Base-by-base conservation (phyloP, 2,329 filamentous ascomycete species). In the Alternaria dauci region DNA sequence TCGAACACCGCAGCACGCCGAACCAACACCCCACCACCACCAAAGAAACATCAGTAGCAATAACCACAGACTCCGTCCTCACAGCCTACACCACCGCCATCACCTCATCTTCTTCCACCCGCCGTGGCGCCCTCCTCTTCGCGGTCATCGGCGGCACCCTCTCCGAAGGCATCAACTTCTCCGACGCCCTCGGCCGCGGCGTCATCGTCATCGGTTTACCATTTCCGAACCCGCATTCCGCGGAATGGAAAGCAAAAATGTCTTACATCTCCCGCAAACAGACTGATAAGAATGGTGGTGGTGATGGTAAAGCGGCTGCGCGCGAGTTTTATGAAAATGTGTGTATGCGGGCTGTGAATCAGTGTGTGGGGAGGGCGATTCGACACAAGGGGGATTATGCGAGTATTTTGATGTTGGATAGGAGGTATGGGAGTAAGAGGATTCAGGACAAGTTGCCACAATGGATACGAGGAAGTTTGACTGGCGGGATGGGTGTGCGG, bases 161-260 rank as follows among this genome's bases (percentile, higher is more conserved):
- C 81, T 96, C 92, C 59, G 95, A 99, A 80, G 95, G 95, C 66
- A 99, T 99, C 81, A 99, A 99, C 80, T 99, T 99, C 81, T 94
- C 92, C 0, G 94, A 99, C 79, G 85, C 86, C 3, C 87, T 99
- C 0, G 95, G 95, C 1, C 89, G 95, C 26, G 94, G 92, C 55
- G 93, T 99, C 8, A 83, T 96, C 14, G 91, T 98, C n/a, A 87
- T 98, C 14, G 95, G 95, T 0, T 82, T 99, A 4, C 95, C 95
- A 0, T 99, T 96, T 69, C 93, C 95, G 0, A 99, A 98, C 70
- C 89, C 93, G 54, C 88, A 91, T 68, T 93, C 91, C 9, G 89
- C 93, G 1, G 93, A 97, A 72, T 98, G 94, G 94, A 93, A 92
- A 76, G 93, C 94, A 0, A 94, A 94, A 77, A 88, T 95, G 74